These are phyloP conservation scores for Leccinum disarticulatum DNA, from an alignment of 768 basidiomycete species.

Conservation along the genomic window DNA sequence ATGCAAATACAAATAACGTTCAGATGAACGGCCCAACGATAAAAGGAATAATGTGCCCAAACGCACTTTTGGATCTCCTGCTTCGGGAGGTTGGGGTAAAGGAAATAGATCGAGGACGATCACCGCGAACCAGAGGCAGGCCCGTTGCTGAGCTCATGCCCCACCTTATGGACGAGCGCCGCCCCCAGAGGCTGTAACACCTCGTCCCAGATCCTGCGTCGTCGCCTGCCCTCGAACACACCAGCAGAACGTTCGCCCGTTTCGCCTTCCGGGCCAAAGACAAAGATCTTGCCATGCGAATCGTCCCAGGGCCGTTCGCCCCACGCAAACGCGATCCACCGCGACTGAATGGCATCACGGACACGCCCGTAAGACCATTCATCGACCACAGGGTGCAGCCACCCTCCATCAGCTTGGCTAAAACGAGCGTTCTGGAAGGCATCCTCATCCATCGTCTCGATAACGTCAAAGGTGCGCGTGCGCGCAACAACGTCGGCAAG, in stretches of 20 bases:
- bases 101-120: slow-evolving; percentile 1
- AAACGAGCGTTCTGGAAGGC: slow-evolving; percentile 16
- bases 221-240: slow-evolving; percentile 66
- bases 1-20: slow-evolving; percentile 3
- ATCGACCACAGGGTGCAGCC: slow-evolving; percentile 60
- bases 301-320: slow-evolving; percentile 72
- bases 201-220: slow-evolving; percentile 60
- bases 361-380: slow-evolving; percentile 66
- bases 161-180: slow-evolving; percentile 68
- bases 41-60: not conserved
- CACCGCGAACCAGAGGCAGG: slow-evolving; percentile 38
- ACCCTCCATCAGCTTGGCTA: slow-evolving; percentile 37
- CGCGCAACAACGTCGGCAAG: slow-evolving; percentile 15
- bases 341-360: slow-evolving; percentile 67
- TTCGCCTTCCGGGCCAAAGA: slow-evolving; percentile 83
- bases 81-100: not conserved
- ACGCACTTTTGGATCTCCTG: slow-evolving; percentile 9
- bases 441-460: slow-evolving; percentile 28
- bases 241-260: slow-evolving; percentile 64
- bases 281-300: slow-evolving; percentile 58
- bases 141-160: slow-evolving; percentile 70
- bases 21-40: slow-evolving; percentile 3
- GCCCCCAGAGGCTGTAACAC: slow-evolving; percentile 68
- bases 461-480: slow-evolving; percentile 25
- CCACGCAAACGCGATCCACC: slow-evolving; percentile 75